Evolutionary conservation across 805 yeast species (phyloP).

Genomic region (Priceomyces melissophilus): DNA sequence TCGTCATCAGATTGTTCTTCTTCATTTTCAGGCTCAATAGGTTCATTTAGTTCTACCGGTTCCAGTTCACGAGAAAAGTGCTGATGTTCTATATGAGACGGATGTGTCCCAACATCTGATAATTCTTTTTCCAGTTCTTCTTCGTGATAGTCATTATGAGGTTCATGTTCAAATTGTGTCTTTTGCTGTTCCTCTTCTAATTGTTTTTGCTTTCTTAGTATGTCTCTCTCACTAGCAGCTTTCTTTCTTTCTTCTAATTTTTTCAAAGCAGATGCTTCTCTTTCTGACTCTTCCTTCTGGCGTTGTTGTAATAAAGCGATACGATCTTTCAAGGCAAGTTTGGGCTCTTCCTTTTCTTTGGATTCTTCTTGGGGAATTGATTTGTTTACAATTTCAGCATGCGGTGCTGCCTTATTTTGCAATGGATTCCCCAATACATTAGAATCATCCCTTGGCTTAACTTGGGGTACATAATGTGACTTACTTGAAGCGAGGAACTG

Average conservation of each 20-base stretch:
- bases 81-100: not conserved
- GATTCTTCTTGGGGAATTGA: constrained; percentile 22
- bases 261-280: constrained; percentile 57
- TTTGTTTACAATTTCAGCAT: constrained; percentile 23
- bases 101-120: not conserved
- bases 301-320: constrained; percentile 79
- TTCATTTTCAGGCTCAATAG: constrained; percentile 39
- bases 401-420: constrained; percentile 19
- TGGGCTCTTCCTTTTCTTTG: constrained; percentile 61
- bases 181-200: constrained; percentile 18
- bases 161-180: constrained; percentile 9
- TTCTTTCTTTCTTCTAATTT: constrained; percentile 51
- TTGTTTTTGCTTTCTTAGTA: constrained; percentile 23
- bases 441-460: constrained; percentile 38
- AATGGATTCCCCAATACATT: constrained; percentile 26
- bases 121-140: constrained; percentile 1
- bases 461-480: constrained; percentile 56
- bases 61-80: not conserved
- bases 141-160: constrained; percentile 4
- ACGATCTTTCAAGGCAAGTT: constrained; percentile 80
- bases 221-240: constrained; percentile 14
- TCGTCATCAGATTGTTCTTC: constrained; percentile 69
- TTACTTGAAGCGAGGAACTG: constrained; percentile 55
- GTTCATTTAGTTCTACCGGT: constrained; percentile 7
- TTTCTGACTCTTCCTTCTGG: constrained; percentile 75